Evolutionary conservation across 495 filamentous ascomycete genomes (phyloP).

Genomic region (Pyrenopolyporus hunteri): DNA sequence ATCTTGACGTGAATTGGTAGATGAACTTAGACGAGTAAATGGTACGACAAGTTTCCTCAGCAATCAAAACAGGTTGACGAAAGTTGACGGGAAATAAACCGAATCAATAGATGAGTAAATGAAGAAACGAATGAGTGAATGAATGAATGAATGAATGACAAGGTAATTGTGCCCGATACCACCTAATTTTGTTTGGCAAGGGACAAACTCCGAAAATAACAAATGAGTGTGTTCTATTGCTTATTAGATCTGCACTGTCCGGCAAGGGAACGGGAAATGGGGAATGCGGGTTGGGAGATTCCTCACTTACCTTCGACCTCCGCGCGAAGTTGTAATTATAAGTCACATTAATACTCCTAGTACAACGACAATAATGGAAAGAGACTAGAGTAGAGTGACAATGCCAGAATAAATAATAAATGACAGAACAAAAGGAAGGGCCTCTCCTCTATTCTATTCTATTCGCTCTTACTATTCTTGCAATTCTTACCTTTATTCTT

Average conservation of each 20-base stretch:
- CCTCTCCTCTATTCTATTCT: slow-evolving; percentile 15
- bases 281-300: neutral
- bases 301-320: slow-evolving; percentile 12
- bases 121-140: no score
- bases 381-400: neutral
- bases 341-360: neutral
- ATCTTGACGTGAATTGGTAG: no score
- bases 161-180: neutral
- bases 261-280: no score
- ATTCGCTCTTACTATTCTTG: no score
- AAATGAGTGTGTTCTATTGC: neutral
- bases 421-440: neutral
- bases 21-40: no score
- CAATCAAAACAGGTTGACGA: no score
- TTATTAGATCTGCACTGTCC: slow-evolving; percentile 7
- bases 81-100: no score
- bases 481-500: no score
- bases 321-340: neutral
- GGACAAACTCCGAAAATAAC: neutral
- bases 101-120: no score
- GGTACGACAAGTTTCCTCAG: no score
- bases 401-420: neutral
- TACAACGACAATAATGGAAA: neutral
- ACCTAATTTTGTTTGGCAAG: neutral
- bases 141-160: slow-evolving; percentile 4